A percentile compares a stretch with the other conserved stretches of the same genome.
These are phyloP conservation scores for Danielia oregonensis DNA, from an alignment of 805 yeast species.

Conservation along the genomic window DNA sequence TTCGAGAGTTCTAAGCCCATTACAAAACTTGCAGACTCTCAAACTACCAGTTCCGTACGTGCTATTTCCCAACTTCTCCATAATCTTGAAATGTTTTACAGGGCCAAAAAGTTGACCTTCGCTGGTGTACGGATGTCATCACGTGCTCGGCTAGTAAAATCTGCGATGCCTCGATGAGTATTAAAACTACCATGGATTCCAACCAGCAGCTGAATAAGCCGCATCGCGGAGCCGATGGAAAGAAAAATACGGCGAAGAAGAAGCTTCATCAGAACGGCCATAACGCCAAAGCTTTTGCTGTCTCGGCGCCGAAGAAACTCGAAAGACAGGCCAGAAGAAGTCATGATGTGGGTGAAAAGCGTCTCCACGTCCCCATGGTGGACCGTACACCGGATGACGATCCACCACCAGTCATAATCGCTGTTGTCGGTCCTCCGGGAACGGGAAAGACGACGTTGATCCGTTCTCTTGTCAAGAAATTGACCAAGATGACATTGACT, in stretches of 20 bases:
- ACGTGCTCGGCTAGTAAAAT: neutral
- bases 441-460: slow-evolving; percentile 95
- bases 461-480: slow-evolving; percentile 80
- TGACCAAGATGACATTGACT: slow-evolving; percentile 78
- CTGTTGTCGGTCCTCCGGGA: slow-evolving; percentile 98
- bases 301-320: slow-evolving; percentile 70
- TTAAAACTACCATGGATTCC: slow-evolving; percentile 13
- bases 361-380: slow-evolving; percentile 94
- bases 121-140: slow-evolving; percentile 6
- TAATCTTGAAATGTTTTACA: too few relatives aligned
- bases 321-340: slow-evolving; percentile 81
- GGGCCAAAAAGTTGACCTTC: too few relatives aligned
- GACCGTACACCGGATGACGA: slow-evolving; percentile 96
- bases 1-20: too few relatives aligned
- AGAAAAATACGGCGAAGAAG: slow-evolving; percentile 65
- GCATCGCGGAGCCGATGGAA: slow-evolving; percentile 58
- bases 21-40: too few relatives aligned
- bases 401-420: slow-evolving; percentile 94
- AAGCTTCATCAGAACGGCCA: slow-evolving; percentile 83
- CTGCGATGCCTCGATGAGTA: too few relatives aligned
- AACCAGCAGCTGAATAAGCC: slow-evolving; percentile 67
- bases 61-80: too few relatives aligned
- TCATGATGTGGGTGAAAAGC: slow-evolving; percentile 77
- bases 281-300: slow-evolving; percentile 43
- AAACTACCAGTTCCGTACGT: too few relatives aligned